These are phyloP conservation scores for Solanum appendiculatum DNA, from an alignment of 257 asterid species.

Conservation along the genomic window DNA sequence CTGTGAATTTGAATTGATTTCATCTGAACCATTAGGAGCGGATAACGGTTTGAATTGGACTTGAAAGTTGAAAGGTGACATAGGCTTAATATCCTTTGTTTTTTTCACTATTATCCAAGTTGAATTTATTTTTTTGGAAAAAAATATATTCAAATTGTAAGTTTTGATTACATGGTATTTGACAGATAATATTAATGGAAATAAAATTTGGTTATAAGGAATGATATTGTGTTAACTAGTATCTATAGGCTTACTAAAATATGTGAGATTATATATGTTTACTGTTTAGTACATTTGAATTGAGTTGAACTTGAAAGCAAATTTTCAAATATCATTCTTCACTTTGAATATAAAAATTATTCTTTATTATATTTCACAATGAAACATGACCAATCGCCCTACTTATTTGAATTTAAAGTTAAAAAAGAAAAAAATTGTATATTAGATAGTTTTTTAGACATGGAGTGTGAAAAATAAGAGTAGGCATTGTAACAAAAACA, in stretches of 20 bases:
- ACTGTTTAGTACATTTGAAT: neutral
- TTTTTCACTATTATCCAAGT: neutral
- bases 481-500: no score
- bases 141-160: neutral
- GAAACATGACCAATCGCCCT: no score
- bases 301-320: no score
- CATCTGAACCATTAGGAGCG: slow-evolving; percentile 50
- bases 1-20: slow-evolving; percentile 34
- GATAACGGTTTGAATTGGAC: slow-evolving; percentile 22
- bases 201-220: neutral
- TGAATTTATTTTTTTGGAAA: neutral
- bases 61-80: neutral
- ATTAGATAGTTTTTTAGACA: no score
- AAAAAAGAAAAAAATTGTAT: no score
- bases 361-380: no score
- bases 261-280: neutral
- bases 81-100: slow-evolving; percentile 5
- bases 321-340: no score
- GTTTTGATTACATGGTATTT: neutral
- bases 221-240: no score
- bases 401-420: no score
- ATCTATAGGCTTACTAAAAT: no score
- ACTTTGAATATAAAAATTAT: no score
- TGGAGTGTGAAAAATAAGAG: no score
- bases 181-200: neutral